Percentiles rank a stretch among this genome's conserved stretches.
phyloP scores from a whole-genome alignment of 2,329 filamentous ascomycete species.

The Colletotrichum sidae region DNA sequence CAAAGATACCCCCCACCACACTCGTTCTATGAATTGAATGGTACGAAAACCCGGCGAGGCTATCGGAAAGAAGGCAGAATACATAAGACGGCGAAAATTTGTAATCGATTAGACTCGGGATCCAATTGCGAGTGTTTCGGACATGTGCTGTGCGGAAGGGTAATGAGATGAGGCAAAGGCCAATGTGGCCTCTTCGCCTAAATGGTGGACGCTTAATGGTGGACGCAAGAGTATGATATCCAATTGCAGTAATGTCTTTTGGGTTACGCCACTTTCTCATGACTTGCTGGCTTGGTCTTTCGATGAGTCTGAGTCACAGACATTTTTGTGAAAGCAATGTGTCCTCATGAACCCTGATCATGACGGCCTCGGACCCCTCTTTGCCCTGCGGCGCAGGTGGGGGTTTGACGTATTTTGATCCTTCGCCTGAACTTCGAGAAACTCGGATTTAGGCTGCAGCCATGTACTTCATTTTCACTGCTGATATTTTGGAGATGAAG shows the following conservation, averaged over 20 bases:
- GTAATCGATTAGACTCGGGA: neutral
- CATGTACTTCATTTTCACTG: no score
- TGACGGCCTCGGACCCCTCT: neutral
- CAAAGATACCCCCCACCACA: conserved; percentile 25
- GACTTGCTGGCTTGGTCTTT: neutral
- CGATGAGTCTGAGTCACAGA: neutral
- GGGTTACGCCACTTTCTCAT: neutral
- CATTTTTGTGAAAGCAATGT: neutral
- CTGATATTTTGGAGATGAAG: no score
- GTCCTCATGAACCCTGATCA: neutral
- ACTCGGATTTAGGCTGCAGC: no score
- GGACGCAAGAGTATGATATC: conserved; percentile 14
- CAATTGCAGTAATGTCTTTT: conserved; percentile 7
- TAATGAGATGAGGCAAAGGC: conserved; percentile 17
- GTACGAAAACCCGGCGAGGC: neutral
- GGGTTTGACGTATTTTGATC: neutral
- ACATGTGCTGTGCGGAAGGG: neutral
- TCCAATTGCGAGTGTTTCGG: conserved; percentile 2
- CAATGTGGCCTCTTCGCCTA: conserved; percentile 5
- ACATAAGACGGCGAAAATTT: neutral
- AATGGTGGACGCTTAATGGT: neutral
- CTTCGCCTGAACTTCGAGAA: neutral
- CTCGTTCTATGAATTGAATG: conserved; percentile 19
- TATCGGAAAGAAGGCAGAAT: neutral
- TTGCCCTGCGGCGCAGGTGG: conserved; percentile 5